A percentile compares a stretch with the other conserved stretches of the same genome.
phyloP scores from a whole-genome alignment of 306 rosid genomes.

The Gleditsia sinensis region DNA sequence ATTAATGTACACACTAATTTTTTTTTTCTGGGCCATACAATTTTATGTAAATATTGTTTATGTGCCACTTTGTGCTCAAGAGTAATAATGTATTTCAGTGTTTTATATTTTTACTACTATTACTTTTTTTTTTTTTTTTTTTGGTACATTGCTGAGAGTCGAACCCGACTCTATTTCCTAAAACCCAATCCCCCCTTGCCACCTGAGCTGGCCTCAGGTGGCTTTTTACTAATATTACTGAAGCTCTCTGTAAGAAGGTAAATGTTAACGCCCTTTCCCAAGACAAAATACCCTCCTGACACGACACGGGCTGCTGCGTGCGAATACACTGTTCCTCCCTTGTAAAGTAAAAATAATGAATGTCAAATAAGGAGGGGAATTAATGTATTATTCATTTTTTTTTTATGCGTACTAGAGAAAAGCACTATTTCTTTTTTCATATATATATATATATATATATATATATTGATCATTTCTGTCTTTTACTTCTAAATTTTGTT shows the following conservation, averaged over 20 bases:
- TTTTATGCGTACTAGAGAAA: background rate
- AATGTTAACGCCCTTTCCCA: no score
- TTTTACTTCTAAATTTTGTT: background rate
- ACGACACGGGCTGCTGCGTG: no score
- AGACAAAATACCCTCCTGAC: no score
- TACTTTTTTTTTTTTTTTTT: background rate
- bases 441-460: no score
- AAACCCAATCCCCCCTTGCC: no score
- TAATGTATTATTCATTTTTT: background rate
- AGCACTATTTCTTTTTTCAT: no score
- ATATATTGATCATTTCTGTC: background rate
- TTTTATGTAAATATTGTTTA: background rate
- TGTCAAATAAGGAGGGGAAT: background rate
- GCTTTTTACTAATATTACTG: no score
- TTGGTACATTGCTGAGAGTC: no score
- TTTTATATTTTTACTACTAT: no score
- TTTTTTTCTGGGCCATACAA: background rate
- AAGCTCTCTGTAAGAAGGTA: background rate
- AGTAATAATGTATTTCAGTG: background rate
- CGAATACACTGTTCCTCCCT: background rate
- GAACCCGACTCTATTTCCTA: no score
- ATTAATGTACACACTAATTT: background rate
- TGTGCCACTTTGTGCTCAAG: background rate
- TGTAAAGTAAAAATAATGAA: background rate
- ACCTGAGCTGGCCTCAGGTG: no score